phyloP scores from a whole-genome alignment of 2,329 filamentous ascomycete genomes.

The Sporothrix phasma region DNA sequence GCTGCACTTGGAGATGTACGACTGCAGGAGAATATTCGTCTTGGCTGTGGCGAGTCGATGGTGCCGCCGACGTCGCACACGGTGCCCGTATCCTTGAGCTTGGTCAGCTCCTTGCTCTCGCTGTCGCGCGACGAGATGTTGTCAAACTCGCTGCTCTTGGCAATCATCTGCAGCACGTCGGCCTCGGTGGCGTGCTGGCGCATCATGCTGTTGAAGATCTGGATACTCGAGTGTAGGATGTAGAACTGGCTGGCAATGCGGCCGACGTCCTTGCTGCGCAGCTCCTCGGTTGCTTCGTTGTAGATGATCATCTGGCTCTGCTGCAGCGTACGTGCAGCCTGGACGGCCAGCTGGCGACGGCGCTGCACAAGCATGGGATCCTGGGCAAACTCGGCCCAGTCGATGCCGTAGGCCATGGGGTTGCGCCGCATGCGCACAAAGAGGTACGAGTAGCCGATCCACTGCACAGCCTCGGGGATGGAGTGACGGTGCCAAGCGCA shows the following conservation, averaged over 20 bases:
- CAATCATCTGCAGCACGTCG: conserved; percentile 91
- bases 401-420: conserved; percentile 85
- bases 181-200: conserved; percentile 73
- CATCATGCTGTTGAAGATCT: conserved; percentile 97
- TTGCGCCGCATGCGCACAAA: conserved; percentile 95
- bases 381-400: conserved; percentile 81
- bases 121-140: conserved; percentile 89
- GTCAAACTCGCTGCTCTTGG: conserved; percentile 95
- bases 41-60: conserved; percentile 70
- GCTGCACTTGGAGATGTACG: conserved; percentile 78
- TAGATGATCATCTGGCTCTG: conserved; percentile 98
- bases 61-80: conserved; percentile 72
- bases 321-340: conserved; percentile 78
- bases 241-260: conserved; percentile 97
- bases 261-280: conserved; percentile 88
- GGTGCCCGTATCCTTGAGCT: conserved; percentile 59
- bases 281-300: conserved; percentile 86
- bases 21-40: conserved; percentile 89
- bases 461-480: conserved; percentile 84
- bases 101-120: conserved; percentile 77
- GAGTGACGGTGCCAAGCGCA: conserved; percentile 90
- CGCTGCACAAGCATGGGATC: conserved; percentile 82
- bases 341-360: conserved; percentile 73
- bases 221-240: conserved; percentile 82
- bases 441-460: conserved; percentile 95